A percentile compares a stretch with the other conserved stretches of the same genome.
Evolutionary conservation across 345 rosid species (phyloP).

Genomic region (Salix purpurea): DNA sequence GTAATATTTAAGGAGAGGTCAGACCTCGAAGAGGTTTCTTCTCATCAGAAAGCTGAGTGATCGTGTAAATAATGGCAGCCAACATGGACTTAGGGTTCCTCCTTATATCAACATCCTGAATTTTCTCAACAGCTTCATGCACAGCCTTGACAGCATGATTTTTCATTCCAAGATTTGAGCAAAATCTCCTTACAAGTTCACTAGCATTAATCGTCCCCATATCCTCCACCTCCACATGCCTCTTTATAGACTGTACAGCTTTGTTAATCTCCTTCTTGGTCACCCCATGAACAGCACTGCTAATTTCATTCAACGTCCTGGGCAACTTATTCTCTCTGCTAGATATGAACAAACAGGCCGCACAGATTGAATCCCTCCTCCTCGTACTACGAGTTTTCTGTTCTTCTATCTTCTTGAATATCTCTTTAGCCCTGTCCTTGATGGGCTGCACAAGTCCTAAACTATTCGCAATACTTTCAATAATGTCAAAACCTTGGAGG

Average conservation of each 20-base stretch:
- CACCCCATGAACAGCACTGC: neutral
- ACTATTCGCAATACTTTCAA: slow-evolving; percentile 11
- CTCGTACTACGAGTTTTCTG: slow-evolving; percentile 2
- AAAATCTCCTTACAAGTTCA: slow-evolving; percentile 19
- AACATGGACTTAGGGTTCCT: slow-evolving; percentile 14
- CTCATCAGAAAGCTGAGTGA: slow-evolving; percentile 18
- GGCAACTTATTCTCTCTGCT: slow-evolving; percentile 13
- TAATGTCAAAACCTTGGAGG: neutral
- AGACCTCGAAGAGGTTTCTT: slow-evolving; percentile 16
- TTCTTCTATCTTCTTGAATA: slow-evolving; percentile 10
- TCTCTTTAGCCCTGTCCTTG: slow-evolving; percentile 16
- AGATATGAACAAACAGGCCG: slow-evolving; percentile 18
- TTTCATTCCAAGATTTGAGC: slow-evolving; percentile 17
- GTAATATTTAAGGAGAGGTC: neutral
- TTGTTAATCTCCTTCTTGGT: slow-evolving; percentile 9
- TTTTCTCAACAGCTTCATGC: slow-evolving; percentile 15
- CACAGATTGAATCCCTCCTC: neutral
- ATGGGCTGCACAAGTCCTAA: neutral
- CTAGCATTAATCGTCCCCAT: neutral
- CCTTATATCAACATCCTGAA: slow-evolving; percentile 17
- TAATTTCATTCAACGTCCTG: slow-evolving; percentile 7
- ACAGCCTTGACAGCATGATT: slow-evolving; percentile 10
- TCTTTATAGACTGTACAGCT: neutral
- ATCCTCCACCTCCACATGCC: neutral
- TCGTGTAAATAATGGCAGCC: slow-evolving; percentile 16